phyloP scores from a whole-genome alignment of 768 basidiomycete species.

The Macrolepiota dolichaula region DNA sequence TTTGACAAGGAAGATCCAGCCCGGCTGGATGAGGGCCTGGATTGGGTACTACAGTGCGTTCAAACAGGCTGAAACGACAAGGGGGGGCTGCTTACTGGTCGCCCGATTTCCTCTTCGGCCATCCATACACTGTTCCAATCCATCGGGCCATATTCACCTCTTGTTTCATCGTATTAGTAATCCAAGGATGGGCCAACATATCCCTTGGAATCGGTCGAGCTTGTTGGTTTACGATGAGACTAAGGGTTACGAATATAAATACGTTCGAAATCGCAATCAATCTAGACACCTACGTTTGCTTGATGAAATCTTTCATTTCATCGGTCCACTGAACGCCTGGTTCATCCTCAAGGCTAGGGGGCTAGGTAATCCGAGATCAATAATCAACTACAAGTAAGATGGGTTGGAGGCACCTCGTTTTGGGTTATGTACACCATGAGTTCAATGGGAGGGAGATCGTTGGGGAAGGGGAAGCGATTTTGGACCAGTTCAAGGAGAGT shows the following conservation, averaged over 20 bases:
- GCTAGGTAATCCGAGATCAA: conserved; percentile 37
- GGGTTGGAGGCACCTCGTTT: conserved; percentile 53
- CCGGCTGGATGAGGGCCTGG: conserved; percentile 28
- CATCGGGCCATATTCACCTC: conserved; percentile 89
- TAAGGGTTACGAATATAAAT: conserved; percentile 27
- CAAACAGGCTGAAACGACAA: background rate
- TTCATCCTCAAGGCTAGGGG: conserved; percentile 81
- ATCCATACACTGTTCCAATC: conserved; percentile 84
- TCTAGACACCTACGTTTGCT: conserved; percentile 59
- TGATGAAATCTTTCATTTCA: conserved; percentile 91
- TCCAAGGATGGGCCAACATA: conserved; percentile 84
- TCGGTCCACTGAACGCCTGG: conserved; percentile 66
- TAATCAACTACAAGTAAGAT: background rate
- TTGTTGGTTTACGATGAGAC: conserved; percentile 66
- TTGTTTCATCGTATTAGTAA: conserved; percentile 68
- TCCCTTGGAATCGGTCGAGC: conserved; percentile 79
- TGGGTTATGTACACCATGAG: conserved; percentile 86
- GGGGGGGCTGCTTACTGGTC: conserved; percentile 35
- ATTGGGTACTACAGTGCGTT: conserved; percentile 19
- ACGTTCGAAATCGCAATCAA: background rate
- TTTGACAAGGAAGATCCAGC: conserved; percentile 11
- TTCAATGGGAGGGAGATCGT: conserved; percentile 90
- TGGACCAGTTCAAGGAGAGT: conserved; percentile 91
- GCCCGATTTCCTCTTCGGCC: conserved; percentile 51
- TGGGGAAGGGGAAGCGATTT: conserved; percentile 94